These are phyloP conservation scores for Sambucus nigra DNA, from an alignment of 129 eudicot genomes.

Conservation along the genomic window DNA sequence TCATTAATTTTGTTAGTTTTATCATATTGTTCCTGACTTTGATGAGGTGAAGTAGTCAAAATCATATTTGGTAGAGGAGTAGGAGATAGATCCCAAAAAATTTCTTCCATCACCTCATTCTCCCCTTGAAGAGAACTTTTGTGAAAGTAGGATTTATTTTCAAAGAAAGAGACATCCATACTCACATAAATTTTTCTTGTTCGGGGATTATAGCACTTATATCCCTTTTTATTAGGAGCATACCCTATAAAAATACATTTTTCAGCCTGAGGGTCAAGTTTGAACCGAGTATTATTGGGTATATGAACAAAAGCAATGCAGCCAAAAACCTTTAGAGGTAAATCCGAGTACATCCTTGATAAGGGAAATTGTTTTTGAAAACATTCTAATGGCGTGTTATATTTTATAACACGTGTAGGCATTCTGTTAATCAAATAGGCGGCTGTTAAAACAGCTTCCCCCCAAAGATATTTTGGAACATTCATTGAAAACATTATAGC, in stretches of 20 bases:
- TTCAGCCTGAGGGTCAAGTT: constrained; percentile 1
- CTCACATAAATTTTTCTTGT: not conserved
- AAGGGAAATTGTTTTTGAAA: not conserved
- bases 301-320: not conserved
- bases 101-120: too few relatives aligned
- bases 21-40: too few relatives aligned
- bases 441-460: not conserved
- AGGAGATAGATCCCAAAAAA: too few relatives aligned
- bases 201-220: not conserved
- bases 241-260: constrained; percentile 1
- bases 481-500: constrained; percentile 2
- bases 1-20: too few relatives aligned
- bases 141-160: too few relatives aligned
- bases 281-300: not conserved
- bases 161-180: too few relatives aligned
- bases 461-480: constrained; percentile 7
- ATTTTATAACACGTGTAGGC: constrained; percentile 6
- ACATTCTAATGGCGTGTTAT: constrained; percentile 2
- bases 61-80: too few relatives aligned
- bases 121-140: too few relatives aligned
- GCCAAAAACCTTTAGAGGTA: not conserved
- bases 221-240: not conserved
- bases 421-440: constrained; percentile 6
- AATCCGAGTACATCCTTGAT: not conserved
- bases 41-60: too few relatives aligned